Conservation (phyloP, 2,329 filamentous ascomycete species). For the Exophiala calicioides region DNA sequence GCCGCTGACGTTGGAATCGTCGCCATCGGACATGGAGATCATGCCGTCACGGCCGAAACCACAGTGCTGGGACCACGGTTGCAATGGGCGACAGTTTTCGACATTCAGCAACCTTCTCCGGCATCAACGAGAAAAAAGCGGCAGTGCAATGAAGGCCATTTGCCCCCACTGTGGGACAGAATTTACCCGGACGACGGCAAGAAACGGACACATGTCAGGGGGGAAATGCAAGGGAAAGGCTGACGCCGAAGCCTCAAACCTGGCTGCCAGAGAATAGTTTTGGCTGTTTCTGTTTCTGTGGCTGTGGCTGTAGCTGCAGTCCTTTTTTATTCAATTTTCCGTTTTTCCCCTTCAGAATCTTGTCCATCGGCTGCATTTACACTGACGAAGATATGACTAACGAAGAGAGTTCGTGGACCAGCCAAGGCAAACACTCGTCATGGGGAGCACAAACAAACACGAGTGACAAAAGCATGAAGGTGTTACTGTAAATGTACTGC, state of each 20-base stretch:
- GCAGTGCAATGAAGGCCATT: slow-evolving; percentile 81
- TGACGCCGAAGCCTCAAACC: slow-evolving; percentile 20
- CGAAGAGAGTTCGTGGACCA: no score
- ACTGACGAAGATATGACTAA: no score
- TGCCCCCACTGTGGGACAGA: slow-evolving; percentile 91
- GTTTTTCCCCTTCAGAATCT: no score
- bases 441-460: no score
- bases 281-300: no score
- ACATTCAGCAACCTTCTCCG: slow-evolving; percentile 93
- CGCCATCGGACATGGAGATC: slow-evolving; percentile 26
- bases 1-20: slow-evolving; percentile 26
- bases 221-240: slow-evolving; percentile 79
- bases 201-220: slow-evolving; percentile 82
- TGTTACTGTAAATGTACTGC: no score
- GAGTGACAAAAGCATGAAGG: no score
- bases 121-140: slow-evolving; percentile 92
- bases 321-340: no score
- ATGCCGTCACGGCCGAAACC: slow-evolving; percentile 71
- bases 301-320: no score
- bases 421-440: no score
- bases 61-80: slow-evolving; percentile 96
- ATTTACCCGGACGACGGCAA: slow-evolving; percentile 84
- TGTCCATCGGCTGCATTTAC: no score
- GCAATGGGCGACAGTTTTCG: slow-evolving; percentile 91
- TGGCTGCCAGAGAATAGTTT: slow-evolving; percentile 6